Conservation (phyloP, 2,329 filamentous ascomycete species). For the Exserohilum rostratum region DNA sequence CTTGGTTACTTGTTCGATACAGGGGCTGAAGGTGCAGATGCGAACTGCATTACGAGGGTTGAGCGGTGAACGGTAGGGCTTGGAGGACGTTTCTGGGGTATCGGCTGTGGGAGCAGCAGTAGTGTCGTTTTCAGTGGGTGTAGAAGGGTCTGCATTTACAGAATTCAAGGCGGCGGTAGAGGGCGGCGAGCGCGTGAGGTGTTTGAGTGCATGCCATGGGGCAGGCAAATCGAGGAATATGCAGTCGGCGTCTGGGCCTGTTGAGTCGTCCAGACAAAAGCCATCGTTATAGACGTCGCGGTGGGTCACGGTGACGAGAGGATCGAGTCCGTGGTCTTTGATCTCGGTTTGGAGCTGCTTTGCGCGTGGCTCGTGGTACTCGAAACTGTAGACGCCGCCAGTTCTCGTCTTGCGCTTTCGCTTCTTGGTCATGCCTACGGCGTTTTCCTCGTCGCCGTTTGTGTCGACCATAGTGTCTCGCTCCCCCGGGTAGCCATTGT, state of each 20-base stretch:
- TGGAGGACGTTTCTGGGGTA: conserved; percentile 11
- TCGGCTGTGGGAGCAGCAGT: conserved; percentile 3
- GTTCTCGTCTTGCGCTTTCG: conserved; percentile 44
- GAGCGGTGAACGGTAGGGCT: conserved; percentile 59
- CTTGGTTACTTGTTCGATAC: conserved; percentile 91
- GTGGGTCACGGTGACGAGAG: conserved; percentile 74
- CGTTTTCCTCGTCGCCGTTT: conserved; percentile 42
- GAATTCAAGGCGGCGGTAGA: conserved; percentile 35
- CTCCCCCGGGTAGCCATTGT: conserved; percentile 67
- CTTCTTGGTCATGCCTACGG: conserved; percentile 25
- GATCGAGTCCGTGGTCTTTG: conserved; percentile 67
- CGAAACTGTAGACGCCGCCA: conserved; percentile 81
- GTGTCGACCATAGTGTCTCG: conserved; percentile 12
- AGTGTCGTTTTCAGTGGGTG: conserved; percentile 51
- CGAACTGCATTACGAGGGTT: conserved; percentile 74
- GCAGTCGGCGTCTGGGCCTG: conserved; percentile 61
- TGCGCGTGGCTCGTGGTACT: conserved; percentile 77
- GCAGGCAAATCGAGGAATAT: conserved; percentile 82
- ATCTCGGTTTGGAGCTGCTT: conserved; percentile 73
- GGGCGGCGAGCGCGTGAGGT: conserved; percentile 65
- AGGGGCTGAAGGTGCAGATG: conserved; percentile 94
- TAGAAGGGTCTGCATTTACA: conserved; percentile 31
- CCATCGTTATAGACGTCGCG: conserved; percentile 79
- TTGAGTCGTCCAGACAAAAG: conserved; percentile 62
- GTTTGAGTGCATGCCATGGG: conserved; percentile 78